Conservation (phyloP, 352 stramenopile genomes). For the Phytophthora sp. region DNA sequence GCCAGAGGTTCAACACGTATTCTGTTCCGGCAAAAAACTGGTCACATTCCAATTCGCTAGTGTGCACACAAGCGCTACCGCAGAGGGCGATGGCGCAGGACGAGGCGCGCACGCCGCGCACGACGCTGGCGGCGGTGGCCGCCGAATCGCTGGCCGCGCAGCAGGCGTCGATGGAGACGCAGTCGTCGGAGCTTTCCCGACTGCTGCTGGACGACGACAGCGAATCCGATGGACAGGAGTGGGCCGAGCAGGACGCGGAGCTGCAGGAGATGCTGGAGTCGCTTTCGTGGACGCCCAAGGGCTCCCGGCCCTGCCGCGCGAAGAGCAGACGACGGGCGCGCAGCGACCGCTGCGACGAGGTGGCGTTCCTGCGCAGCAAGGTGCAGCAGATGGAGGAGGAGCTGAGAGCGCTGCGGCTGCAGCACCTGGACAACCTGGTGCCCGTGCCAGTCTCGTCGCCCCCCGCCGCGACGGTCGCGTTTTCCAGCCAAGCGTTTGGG, state of each 20-base stretch:
- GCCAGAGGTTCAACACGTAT: constrained; percentile 13
- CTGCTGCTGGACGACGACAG: constrained; percentile 17
- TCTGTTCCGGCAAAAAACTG: not conserved
- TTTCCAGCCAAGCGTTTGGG: constrained; percentile 25
- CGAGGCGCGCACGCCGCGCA: constrained; percentile 6
- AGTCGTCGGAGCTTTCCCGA: constrained; percentile 8
- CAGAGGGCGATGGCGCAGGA: constrained; percentile 13
- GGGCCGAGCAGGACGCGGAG: constrained; percentile 1
- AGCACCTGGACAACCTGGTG: constrained; percentile 16
- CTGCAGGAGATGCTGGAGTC: constrained; percentile 31
- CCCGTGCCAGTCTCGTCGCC: constrained; percentile 10
- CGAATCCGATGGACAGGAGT: constrained; percentile 9
- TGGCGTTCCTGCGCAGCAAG: constrained; percentile 40
- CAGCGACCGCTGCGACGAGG: constrained; percentile 35
- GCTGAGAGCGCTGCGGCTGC: constrained; percentile 15
- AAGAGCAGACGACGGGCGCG: constrained; percentile 26
- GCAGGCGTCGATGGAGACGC: not conserved
- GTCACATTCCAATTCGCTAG: constrained; percentile 15
- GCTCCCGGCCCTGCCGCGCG: not conserved
- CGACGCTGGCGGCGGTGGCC: not conserved
- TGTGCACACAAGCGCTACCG: not conserved
- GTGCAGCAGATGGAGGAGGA: constrained; percentile 44
- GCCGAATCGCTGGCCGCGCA: not conserved
- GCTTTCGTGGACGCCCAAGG: constrained; percentile 2
- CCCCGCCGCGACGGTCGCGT: constrained; percentile 15